Conservation (phyloP, 768 basidiomycete genomes). For the Agaricus sinodeliciosus region DNA sequence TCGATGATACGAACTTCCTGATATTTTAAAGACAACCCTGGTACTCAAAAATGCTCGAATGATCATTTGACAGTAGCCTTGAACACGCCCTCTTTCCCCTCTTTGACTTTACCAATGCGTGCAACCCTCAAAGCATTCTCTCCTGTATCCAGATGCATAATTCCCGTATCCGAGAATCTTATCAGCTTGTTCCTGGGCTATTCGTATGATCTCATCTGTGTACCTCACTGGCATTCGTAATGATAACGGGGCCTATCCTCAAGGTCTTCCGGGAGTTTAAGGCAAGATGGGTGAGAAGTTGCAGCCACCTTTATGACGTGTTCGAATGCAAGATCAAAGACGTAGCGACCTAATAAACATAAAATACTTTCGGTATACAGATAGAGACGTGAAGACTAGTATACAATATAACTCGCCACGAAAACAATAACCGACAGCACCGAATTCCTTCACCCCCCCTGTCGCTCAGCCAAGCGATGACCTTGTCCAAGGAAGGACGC, state of each 20-base stretch:
- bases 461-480: conserved; percentile 47
- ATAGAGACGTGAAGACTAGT: no score
- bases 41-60: conserved; percentile 24
- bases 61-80: conserved; percentile 51
- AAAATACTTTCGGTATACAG: no score
- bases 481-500: conserved; percentile 47
- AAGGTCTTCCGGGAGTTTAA: conserved; percentile 53
- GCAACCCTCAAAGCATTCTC: conserved; percentile 40
- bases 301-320: conserved; percentile 40
- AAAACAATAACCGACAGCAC: conserved; percentile 63
- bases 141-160: conserved; percentile 43
- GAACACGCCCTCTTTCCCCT: conserved; percentile 60
- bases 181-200: conserved; percentile 36
- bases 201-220: background rate
- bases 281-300: conserved; percentile 56
- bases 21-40: no score
- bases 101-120: conserved; percentile 50
- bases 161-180: conserved; percentile 39
- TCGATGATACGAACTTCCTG: no score
- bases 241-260: conserved; percentile 31
- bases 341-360: conserved; percentile 36
- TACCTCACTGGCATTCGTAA: background rate
- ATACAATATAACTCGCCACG: conserved; percentile 35
- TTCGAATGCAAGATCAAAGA: conserved; percentile 58
- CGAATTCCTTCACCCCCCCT: conserved; percentile 54